Conservation (phyloP, 192 early-diverging fungal species). For the Thamnidium elegans region DNA sequence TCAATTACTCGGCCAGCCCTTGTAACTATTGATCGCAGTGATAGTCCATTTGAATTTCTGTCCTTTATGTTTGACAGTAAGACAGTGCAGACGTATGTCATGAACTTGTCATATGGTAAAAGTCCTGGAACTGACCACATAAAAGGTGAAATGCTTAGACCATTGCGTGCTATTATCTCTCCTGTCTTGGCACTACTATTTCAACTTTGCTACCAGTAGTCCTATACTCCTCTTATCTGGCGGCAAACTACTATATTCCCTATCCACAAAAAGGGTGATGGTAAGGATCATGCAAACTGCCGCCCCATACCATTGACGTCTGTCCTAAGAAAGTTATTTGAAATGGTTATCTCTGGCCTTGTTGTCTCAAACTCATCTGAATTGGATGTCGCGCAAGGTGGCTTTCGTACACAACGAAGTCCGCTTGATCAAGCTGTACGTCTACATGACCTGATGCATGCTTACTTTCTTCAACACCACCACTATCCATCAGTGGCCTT, state of each 20-base stretch:
- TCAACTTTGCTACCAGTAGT: conserved; percentile 25
- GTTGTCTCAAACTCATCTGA: not conserved
- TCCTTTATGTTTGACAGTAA: not conserved
- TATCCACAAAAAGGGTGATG: conserved; percentile 28
- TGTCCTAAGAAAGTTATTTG: conserved; percentile 21
- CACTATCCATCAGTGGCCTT: conserved; percentile 18
- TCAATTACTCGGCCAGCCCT: not conserved
- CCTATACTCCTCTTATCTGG: conserved; percentile 18
- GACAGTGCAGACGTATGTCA: not conserved
- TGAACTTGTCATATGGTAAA: conserved; percentile 9
- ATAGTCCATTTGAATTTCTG: not conserved
- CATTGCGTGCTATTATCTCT: not conserved
- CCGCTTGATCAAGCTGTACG: conserved; percentile 16
- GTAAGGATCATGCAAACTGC: conserved; percentile 7
- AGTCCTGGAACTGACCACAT: conserved; percentile 25
- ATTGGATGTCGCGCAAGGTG: conserved; percentile 20
- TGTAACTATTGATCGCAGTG: not conserved
- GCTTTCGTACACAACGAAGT: conserved; percentile 12
- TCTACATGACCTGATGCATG: conserved; percentile 21
- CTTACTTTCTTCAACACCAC: not conserved
- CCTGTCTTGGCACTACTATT: conserved; percentile 3
- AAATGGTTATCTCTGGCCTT: conserved; percentile 3
- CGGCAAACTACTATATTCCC: conserved; percentile 24
- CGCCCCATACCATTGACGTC: conserved; percentile 24
- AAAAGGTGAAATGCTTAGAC: conserved; percentile 21